phyloP scores from a whole-genome alignment of 805 yeast genomes.

The Grigorovia yakushimaensis region DNA sequence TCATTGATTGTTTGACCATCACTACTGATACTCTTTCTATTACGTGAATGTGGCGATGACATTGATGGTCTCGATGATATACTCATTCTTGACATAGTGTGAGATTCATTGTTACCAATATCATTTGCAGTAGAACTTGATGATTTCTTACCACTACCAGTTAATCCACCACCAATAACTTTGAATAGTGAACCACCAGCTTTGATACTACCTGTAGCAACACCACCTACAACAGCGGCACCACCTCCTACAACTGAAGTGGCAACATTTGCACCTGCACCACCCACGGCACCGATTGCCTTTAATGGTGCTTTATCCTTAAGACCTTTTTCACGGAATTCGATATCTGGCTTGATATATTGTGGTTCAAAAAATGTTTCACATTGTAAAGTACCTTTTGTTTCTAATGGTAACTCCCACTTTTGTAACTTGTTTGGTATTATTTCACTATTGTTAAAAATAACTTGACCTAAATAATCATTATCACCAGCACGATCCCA shows the following conservation, averaged over 20 bases:
- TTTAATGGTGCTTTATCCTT: slow-evolving; percentile 38
- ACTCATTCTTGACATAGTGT: background rate
- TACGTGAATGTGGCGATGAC: background rate
- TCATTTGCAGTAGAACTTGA: background rate
- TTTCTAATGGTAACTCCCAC: slow-evolving; percentile 42
- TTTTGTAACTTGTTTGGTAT: slow-evolving; percentile 37
- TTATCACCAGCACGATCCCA: slow-evolving; percentile 74
- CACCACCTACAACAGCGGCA: slow-evolving; percentile 29
- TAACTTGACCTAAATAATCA: slow-evolving; percentile 46
- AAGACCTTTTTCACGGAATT: slow-evolving; percentile 32
- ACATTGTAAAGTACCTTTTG: slow-evolving; percentile 56
- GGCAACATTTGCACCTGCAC: slow-evolving; percentile 33
- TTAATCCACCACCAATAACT: slow-evolving; percentile 15
- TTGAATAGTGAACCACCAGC: slow-evolving; percentile 38
- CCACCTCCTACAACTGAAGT: slow-evolving; percentile 27
- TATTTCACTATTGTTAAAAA: slow-evolving; percentile 40
- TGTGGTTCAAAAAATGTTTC: slow-evolving; percentile 51
- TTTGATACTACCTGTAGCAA: slow-evolving; percentile 37
- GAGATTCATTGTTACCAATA: background rate
- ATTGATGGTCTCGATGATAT: background rate
- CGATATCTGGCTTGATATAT: slow-evolving; percentile 55
- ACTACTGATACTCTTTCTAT: background rate
- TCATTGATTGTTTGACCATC: background rate
- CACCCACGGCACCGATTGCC: slow-evolving; percentile 32
- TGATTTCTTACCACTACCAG: background rate